Conservation (phyloP, 768 basidiomycete genomes). For the Tylopilus plumbeoviolaceoides region DNA sequence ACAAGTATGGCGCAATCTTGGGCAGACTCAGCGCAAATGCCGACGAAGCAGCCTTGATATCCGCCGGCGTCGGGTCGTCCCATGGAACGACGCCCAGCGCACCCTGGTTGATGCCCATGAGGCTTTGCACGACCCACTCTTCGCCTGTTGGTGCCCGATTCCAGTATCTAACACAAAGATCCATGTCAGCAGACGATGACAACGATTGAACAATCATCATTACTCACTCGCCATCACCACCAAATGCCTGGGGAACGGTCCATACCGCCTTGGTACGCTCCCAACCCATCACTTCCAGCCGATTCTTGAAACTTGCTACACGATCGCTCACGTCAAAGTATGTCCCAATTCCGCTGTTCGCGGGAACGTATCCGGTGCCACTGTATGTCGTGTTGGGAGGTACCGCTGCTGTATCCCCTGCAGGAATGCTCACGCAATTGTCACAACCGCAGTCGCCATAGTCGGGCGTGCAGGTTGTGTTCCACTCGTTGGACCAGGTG, state of each 20-base stretch:
- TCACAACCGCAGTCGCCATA: constrained; percentile 77
- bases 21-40: constrained; percentile 43
- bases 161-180: constrained; percentile 43
- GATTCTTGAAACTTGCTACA: constrained; percentile 60
- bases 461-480: constrained; percentile 57
- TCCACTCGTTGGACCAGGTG: constrained; percentile 57
- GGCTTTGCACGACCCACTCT: constrained; percentile 63
- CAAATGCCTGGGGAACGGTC: constrained; percentile 81
- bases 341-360: constrained; percentile 28
- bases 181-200: not conserved
- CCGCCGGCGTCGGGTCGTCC: constrained; percentile 49
- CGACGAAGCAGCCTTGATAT: constrained; percentile 47
- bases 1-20: constrained; percentile 44
- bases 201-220: not conserved
- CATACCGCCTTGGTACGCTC: constrained; percentile 66
- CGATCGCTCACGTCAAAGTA: constrained; percentile 67
- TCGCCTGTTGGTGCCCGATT: constrained; percentile 58
- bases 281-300: constrained; percentile 63
- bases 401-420: constrained; percentile 38
- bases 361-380: constrained; percentile 16
- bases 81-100: constrained; percentile 49
- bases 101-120: constrained; percentile 69
- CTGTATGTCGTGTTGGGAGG: constrained; percentile 24
- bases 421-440: constrained; percentile 43
- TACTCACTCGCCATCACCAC: constrained; percentile 31